Percentiles rank a stretch among this genome's conserved stretches.
These are phyloP conservation scores for Helicostylum pulchrum DNA, from an alignment of 192 early-diverging fungal genomes.

Conservation along the genomic window DNA sequence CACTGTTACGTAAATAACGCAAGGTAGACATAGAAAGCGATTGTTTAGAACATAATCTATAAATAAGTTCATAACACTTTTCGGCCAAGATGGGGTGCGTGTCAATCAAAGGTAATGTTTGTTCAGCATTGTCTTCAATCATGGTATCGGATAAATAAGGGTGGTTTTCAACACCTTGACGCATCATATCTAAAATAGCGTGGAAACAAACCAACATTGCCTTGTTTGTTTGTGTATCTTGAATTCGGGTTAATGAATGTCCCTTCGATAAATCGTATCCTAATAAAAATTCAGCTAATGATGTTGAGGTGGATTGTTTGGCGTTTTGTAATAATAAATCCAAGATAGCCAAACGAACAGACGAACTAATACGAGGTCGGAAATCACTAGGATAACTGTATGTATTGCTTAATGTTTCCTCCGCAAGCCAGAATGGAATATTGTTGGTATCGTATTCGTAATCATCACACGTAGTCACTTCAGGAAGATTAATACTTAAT, in stretches of 20 bases:
- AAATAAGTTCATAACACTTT: constrained; percentile 84
- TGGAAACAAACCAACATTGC: constrained; percentile 54
- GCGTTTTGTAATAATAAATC: constrained; percentile 84
- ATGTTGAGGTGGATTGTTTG: constrained; percentile 53
- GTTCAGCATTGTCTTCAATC: constrained; percentile 10
- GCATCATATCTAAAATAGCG: constrained; percentile 61
- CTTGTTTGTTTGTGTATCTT: constrained; percentile 39
- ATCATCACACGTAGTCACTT: constrained; percentile 23
- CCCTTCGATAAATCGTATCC: constrained; percentile 64
- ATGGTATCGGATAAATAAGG: neutral
- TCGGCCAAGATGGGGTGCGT: constrained; percentile 79
- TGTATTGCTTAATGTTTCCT: constrained; percentile 18
- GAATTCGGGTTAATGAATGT: constrained; percentile 21
- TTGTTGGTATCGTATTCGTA: constrained; percentile 31
- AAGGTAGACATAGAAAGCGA: constrained; percentile 71
- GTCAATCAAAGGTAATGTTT: constrained; percentile 46
- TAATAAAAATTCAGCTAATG: constrained; percentile 84
- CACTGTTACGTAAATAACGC: constrained; percentile 78
- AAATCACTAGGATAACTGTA: constrained; percentile 21
- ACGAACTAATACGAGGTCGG: constrained; percentile 12
- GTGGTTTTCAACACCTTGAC: constrained; percentile 37
- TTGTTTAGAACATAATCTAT: constrained; percentile 71
- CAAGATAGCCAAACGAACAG: constrained; percentile 80
- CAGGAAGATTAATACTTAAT: constrained; percentile 62
- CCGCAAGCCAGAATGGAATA: constrained; percentile 32